Evolutionary conservation across 1,139 yeast genomes (phyloP).

Genomic region (Sugiyamaella neomexicana): DNA sequence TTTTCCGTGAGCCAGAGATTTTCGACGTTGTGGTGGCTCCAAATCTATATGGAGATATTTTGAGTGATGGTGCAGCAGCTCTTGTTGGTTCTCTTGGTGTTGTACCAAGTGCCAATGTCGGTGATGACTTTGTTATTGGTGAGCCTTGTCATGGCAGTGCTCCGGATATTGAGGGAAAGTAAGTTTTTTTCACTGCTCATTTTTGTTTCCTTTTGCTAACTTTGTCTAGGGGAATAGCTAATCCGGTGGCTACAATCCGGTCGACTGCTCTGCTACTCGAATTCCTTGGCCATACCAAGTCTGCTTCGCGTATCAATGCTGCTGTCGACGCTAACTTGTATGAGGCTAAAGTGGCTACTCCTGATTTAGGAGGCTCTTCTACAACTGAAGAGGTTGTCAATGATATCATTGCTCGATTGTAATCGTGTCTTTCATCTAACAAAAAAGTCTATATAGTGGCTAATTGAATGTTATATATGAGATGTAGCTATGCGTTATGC

Average conservation of each 20-base stretch:
- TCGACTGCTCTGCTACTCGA: slow-evolving; percentile 97
- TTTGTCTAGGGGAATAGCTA: slow-evolving; percentile 62
- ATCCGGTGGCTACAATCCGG: slow-evolving; percentile 97
- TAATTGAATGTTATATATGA: neutral
- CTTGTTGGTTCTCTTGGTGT: slow-evolving; percentile 97
- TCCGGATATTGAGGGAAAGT: slow-evolving; percentile 92
- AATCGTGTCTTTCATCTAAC: slow-evolving; percentile 29
- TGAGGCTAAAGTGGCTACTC: slow-evolving; percentile 81
- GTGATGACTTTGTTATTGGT: slow-evolving; percentile 93
- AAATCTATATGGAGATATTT: slow-evolving; percentile 93
- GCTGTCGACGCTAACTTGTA: slow-evolving; percentile 93
- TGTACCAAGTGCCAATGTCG: slow-evolving; percentile 97
- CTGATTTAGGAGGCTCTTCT: slow-evolving; percentile 90
- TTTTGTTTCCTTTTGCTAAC: slow-evolving; percentile 2
- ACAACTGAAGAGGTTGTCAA: slow-evolving; percentile 82
- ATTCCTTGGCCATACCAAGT: slow-evolving; percentile 86
- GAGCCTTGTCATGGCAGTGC: slow-evolving; percentile 99
- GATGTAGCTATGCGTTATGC: too few relatives aligned
- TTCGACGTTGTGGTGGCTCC: slow-evolving; percentile 99
- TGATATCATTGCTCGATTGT: slow-evolving; percentile 66
- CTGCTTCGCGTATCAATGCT: slow-evolving; percentile 87
- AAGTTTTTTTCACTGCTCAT: neutral
- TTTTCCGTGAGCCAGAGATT: slow-evolving; percentile 97
- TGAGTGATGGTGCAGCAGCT: slow-evolving; percentile 99
- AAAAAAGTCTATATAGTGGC: neutral